Evolutionary conservation across 441 rosid genomes (phyloP).

Genomic region (Croton setiger): DNA sequence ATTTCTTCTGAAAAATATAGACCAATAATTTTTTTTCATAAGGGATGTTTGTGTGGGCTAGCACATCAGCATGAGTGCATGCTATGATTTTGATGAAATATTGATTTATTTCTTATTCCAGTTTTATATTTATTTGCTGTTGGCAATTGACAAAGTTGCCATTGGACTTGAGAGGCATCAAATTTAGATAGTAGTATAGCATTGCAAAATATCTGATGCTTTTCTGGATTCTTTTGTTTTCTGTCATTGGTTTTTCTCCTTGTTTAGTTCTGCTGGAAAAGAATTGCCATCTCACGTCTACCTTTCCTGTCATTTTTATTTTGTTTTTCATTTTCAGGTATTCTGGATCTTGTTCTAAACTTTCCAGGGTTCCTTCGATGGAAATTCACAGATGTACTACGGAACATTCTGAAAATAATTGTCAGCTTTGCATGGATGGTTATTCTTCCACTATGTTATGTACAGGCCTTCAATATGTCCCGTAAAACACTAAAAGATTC

Average conservation of each 20-base stretch:
- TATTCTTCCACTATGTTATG: constrained; percentile 74
- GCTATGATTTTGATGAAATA: background rate
- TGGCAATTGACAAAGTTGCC: background rate
- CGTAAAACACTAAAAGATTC: constrained; percentile 38
- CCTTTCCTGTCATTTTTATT: constrained; percentile 17
- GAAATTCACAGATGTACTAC: constrained; percentile 73
- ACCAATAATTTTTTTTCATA: background rate
- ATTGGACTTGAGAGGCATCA: background rate
- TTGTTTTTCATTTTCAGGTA: constrained; percentile 45
- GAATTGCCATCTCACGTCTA: background rate
- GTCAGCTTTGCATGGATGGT: constrained; percentile 77
- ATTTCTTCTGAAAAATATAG: background rate
- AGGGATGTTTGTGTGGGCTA: too few species aligned
- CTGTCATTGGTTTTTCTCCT: background rate
- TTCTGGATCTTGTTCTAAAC: constrained; percentile 83
- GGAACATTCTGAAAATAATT: constrained; percentile 75
- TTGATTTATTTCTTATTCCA: background rate
- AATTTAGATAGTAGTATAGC: background rate
- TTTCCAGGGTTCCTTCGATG: constrained; percentile 95
- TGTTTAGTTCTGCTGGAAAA: constrained; percentile 3
- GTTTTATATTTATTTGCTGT: background rate
- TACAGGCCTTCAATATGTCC: constrained; percentile 46
- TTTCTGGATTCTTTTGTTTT: background rate
- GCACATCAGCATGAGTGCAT: too few species aligned
- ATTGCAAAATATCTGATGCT: background rate